Evolutionary conservation across 2,329 filamentous ascomycete species (phyloP).

Genomic region (Exophiala phaeomuriformis): DNA sequence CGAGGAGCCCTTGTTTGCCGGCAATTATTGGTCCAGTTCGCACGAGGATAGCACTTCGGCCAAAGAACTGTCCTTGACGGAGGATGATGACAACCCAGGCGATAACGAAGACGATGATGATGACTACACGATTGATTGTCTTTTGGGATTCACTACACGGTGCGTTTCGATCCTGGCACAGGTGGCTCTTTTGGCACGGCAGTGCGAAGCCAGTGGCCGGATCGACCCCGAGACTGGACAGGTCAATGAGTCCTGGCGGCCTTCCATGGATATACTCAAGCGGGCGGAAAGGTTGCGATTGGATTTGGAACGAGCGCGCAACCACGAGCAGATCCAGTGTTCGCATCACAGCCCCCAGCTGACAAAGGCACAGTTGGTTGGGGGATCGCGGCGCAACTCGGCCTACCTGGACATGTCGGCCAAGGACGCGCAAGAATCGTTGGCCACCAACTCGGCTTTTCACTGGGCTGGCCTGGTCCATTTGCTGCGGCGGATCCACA

Average conservation of each 20-base stretch:
- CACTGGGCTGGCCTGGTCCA: conserved; percentile 73
- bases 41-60: conserved; percentile 27
- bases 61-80: conserved; percentile 28
- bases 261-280: conserved; percentile 47
- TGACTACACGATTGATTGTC: conserved; percentile 67
- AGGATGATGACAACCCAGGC: conserved; percentile 36
- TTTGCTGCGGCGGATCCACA: conserved; percentile 64
- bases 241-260: conserved; percentile 51
- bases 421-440: conserved; percentile 57
- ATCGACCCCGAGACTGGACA: conserved; percentile 48
- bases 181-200: conserved; percentile 62
- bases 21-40: conserved; percentile 41
- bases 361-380: conserved; percentile 23
- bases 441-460: conserved; percentile 68
- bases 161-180: conserved; percentile 64
- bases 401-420: conserved; percentile 45
- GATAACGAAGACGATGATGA: conserved; percentile 44
- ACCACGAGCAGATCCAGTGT: conserved; percentile 34
- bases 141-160: conserved; percentile 68
- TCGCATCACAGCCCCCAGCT: conserved; percentile 34
- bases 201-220: conserved; percentile 56
- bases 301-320: conserved; percentile 53
- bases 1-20: conserved; percentile 45
- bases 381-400: conserved; percentile 17
- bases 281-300: conserved; percentile 54